These are phyloP conservation scores for Luffa acutangula DNA, from an alignment of 306 rosid species.

Conservation along the genomic window DNA sequence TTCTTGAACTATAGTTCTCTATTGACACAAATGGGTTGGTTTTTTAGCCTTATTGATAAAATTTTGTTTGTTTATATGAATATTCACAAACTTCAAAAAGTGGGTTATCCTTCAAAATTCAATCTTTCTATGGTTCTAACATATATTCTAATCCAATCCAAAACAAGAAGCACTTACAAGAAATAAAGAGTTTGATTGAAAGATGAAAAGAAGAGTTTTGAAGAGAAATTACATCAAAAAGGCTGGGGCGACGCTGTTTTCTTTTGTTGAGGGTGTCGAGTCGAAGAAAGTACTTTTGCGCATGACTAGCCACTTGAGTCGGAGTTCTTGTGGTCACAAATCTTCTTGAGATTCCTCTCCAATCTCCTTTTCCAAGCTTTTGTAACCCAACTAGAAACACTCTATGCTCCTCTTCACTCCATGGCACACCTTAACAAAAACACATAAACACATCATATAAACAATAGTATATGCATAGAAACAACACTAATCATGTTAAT, in stretches of 20 bases:
- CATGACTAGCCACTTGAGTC: constrained; percentile 28
- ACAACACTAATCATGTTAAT: too few species aligned
- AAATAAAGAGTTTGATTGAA: not conserved
- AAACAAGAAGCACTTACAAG: not conserved
- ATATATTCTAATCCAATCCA: not conserved
- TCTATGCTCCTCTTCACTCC: constrained; percentile 28
- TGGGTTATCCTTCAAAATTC: not conserved
- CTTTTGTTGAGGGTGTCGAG: not conserved
- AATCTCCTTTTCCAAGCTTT: constrained; percentile 27
- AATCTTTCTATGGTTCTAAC: not conserved
- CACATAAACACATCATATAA: not conserved
- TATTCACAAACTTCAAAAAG: not conserved
- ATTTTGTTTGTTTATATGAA: not conserved
- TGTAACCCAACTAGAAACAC: constrained; percentile 21
- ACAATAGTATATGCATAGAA: too few species aligned
- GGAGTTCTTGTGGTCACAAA: constrained; percentile 27
- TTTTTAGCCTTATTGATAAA: too few species aligned
- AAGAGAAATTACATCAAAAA: constrained; percentile 5
- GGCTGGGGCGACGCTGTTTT: constrained; percentile 6
- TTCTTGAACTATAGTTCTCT: not conserved
- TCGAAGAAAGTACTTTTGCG: constrained; percentile 22
- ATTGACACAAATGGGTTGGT: not conserved
- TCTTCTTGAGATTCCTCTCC: constrained; percentile 24
- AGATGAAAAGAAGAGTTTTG: not conserved
- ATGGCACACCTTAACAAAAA: constrained; percentile 7